phyloP scores from a whole-genome alignment of 192 early-diverging fungal species.

The Mortierella alpina region DNA sequence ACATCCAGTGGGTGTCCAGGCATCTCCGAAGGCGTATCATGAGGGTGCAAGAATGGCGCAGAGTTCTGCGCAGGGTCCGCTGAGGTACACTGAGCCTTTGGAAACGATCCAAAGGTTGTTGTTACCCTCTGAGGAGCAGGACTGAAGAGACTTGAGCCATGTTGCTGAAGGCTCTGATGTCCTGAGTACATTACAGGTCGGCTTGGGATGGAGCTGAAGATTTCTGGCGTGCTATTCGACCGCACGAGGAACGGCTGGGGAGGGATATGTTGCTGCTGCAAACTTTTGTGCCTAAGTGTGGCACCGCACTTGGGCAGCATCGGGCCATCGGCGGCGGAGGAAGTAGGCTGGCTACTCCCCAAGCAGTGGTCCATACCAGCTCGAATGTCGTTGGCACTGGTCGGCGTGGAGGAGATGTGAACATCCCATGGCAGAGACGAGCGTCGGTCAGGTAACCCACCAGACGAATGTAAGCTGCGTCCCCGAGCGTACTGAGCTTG shows the following conservation, averaged over 20 bases:
- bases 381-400: not conserved
- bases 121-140: too few relatives aligned
- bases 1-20: not conserved
- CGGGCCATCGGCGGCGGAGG: too few relatives aligned
- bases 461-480: not conserved
- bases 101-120: too few relatives aligned
- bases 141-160: too few relatives aligned
- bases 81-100: too few relatives aligned
- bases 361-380: too few relatives aligned
- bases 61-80: too few relatives aligned
- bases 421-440: conserved; percentile 24
- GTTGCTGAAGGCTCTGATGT: not conserved
- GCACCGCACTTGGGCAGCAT: too few relatives aligned
- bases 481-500: not conserved
- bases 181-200: not conserved
- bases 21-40: not conserved
- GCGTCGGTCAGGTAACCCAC: conserved; percentile 9
- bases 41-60: too few relatives aligned
- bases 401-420: conserved; percentile 1
- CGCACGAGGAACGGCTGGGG: conserved; percentile 12
- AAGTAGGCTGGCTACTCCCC: too few relatives aligned
- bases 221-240: conserved; percentile 29
- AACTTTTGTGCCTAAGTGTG: too few relatives aligned
- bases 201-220: conserved; percentile 9
- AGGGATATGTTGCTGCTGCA: too few relatives aligned